A percentile compares a stretch with the other conserved stretches of the same genome.
Evolutionary conservation across 345 rosid species (phyloP).

Genomic region (Camelina hispida): DNA sequence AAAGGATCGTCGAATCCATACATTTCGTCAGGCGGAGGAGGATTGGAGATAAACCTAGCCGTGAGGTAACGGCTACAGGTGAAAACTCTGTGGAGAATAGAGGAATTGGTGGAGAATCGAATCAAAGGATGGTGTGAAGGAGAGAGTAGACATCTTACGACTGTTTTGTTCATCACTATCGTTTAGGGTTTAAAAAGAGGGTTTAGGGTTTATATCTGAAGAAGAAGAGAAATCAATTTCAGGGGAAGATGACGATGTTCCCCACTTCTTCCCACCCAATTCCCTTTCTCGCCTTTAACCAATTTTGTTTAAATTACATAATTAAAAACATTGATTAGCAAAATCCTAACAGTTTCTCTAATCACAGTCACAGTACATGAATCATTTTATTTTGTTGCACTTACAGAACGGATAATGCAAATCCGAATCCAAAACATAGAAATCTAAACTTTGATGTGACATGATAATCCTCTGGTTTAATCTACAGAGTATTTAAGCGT

Average conservation of each 20-base stretch:
- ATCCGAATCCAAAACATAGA: not conserved
- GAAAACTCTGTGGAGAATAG: conserved; percentile 39
- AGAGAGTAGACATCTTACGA: conserved; percentile 45
- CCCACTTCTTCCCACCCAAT: conserved; percentile 1
- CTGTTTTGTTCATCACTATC: conserved; percentile 45
- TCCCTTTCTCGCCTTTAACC: too few relatives aligned
- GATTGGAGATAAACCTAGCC: conserved; percentile 50
- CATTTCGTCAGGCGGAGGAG: conserved; percentile 53
- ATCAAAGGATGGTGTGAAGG: conserved; percentile 41
- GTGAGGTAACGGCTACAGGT: conserved; percentile 38
- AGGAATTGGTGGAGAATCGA: conserved; percentile 25
- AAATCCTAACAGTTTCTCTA: not conserved
- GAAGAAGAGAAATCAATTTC: not conserved
- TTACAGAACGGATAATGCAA: not conserved
- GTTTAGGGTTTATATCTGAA: conserved; percentile 27
- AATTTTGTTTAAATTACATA: too few relatives aligned
- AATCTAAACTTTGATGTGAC: too few relatives aligned
- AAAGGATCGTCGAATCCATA: conserved; percentile 59
- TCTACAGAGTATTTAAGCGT: too few relatives aligned
- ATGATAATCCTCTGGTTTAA: too few relatives aligned
- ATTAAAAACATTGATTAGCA: not conserved
- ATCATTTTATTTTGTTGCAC: not conserved
- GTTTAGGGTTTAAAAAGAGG: conserved; percentile 39
- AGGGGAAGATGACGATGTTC: conserved; percentile 7
- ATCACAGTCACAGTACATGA: not conserved